Evolutionary conservation across 2,329 filamentous ascomycete genomes (phyloP), one percentile per base, ranked within the genome.

Genomic region (Paracamarosporium sp.): DNA sequence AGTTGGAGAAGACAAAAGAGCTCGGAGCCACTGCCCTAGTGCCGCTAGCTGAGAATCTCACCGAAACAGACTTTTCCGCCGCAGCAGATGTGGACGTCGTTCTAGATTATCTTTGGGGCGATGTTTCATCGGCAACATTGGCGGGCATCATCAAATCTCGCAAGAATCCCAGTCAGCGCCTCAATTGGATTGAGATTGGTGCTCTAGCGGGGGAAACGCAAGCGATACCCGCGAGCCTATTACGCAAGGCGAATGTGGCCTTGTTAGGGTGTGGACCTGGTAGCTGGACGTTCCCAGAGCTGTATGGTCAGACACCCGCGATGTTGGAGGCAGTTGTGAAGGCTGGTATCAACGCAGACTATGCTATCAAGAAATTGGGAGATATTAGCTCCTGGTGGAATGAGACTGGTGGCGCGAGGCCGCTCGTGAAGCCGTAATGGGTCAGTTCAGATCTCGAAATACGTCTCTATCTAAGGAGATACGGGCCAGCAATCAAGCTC

Each of bases 31-130:
- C 87, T 57, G 77, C 76, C 3, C 71, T 65, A 5, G 72, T 87
- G 31, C 71, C 80, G 33, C 73, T 86, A 9, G 69, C 73, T 17
- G 65, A 70, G 3, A 60, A 75, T 1, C 62, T 77, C 0, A 63
- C 68, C 2, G 74, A 82, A 35, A 80, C 79, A 0, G 84, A 86
- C 60, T 84, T 83, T 59, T 77, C 77, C 2, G 68, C 70, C 8
- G 73, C 81, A 0, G 79, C 76, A 1, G 78, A 80, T 33, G 80
- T 81, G 30, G 84, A 87, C 59, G 77, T 87, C 2, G 78, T 87
- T 3, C 72, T 88, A 1, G 85, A 88, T 64, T 88, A 86, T 64
- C 72, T 88, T 7, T 86, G 83, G 69, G 85, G 85, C 0, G 52
- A 64, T 27, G 59, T 65, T 5, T 41, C 60, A 3, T 30, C 55